Evolutionary conservation across 371 early-diverging fungal species (phyloP).

Genomic region (Apophysomyces variabilis): DNA sequence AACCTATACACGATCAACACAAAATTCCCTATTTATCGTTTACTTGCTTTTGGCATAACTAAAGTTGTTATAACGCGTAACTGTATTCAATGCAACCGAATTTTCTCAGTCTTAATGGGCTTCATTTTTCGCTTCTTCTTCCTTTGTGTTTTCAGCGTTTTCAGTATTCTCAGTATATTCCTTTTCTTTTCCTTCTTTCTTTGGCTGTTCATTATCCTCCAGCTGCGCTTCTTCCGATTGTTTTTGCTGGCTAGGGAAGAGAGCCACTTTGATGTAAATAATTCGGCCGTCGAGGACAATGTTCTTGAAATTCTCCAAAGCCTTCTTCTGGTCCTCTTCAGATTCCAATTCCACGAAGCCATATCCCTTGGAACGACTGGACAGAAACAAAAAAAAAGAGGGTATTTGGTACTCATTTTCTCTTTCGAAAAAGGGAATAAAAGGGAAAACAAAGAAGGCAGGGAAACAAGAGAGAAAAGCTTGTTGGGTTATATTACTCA

Average conservation of each 20-base stretch:
- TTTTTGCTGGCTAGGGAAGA: conserved; percentile 36
- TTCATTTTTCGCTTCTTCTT: conserved; percentile 14
- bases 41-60: too few species aligned
- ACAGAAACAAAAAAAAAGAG: conserved; percentile 20
- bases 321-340: conserved; percentile 81
- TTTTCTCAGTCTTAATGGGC: background rate
- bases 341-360: conserved; percentile 87
- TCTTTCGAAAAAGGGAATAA: background rate
- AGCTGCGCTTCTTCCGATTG: background rate
- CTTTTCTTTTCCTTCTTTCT: conserved; percentile 10
- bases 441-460: background rate
- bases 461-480: background rate
- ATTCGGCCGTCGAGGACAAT: conserved; percentile 70
- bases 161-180: conserved; percentile 5
- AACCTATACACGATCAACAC: too few species aligned
- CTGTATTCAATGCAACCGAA: background rate
- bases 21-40: too few species aligned
- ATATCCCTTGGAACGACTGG: conserved; percentile 86
- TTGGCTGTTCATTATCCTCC: conserved; percentile 17
- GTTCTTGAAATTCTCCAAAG: conserved; percentile 66
- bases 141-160: conserved; percentile 4
- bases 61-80: too few species aligned
- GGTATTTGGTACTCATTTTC: background rate
- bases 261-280: conserved; percentile 76
- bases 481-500: conserved; percentile 11